Evolutionary conservation across 352 stramenopile species (phyloP), one percentile per base, ranked within the genome.

Genomic region (Globisporangium parvum): DNA sequence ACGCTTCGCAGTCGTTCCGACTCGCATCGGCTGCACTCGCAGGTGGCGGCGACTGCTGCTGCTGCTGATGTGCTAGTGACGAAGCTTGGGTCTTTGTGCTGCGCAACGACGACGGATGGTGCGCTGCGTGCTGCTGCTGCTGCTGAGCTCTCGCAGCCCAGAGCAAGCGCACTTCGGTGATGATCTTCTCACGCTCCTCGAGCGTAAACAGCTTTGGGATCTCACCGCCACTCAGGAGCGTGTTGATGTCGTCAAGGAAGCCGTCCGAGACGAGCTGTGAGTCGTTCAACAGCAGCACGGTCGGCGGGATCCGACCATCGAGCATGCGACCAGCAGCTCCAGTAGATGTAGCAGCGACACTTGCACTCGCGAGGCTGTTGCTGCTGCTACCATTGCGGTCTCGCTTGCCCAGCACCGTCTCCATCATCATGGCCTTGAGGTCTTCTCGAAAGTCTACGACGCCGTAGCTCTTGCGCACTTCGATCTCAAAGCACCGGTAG

Each of bases 221-320:
- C 15, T 91, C 71, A 10, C 80, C 88, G 31, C 77, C 82, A 39
- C 88, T 93, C 21, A 97, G 57, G n/a, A 97, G 62, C 1, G 88
- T 88, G 63, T 96, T 97, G 53, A 96, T 70, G 54, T 93, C 90
- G 51, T 96, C 87, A 3, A 97, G 57, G 57, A 95, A 92, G 0
- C 56, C 49, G 28, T 96, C 88, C n/a, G 77, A 88, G 18, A 82
- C 66, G n/a, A 96, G 67, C 56, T 96, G 83, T 0, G 73, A 73
- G 20, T 96, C 87, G 12, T 86, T 95, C 15, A 97, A 50, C 14
- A 97, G 67, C 46, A 96, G 75, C 23, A 93, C 75, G 0, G 77
- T 75, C 0, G 87, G 84, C 3, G 59, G 6, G 8, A 26, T 41
- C 14, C 21, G 6, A 9, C 20, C 28, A 17, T 8, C 17, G 2